Percentiles rank a stretch among this genome's conserved stretches.
phyloP scores from a whole-genome alignment of 257 asterid genomes.

The Vinca minor region DNA sequence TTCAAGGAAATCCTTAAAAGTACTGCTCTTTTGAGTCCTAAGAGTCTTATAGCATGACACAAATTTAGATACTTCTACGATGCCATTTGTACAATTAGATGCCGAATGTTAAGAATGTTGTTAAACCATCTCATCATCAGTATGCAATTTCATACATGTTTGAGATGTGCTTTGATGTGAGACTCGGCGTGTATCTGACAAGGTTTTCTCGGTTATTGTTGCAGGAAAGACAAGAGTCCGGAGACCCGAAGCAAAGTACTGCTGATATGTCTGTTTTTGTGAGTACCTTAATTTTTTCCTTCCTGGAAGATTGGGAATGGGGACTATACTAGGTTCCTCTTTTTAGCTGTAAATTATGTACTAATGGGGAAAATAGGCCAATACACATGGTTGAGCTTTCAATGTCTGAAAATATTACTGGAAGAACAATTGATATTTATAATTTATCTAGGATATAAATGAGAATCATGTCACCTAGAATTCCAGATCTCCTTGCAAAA shows the following conservation, averaged over 20 bases:
- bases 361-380: background rate
- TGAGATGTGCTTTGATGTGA: background rate
- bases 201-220: constrained; percentile 8
- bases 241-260: constrained; percentile 15
- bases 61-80: background rate
- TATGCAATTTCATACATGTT: background rate
- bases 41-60: background rate
- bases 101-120: background rate
- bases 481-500: background rate
- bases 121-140: background rate
- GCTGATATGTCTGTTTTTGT: constrained; percentile 22
- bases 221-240: constrained; percentile 19
- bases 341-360: background rate
- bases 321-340: background rate
- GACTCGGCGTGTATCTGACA: background rate
- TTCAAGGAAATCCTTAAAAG: background rate
- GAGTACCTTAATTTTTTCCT: background rate
- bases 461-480: background rate
- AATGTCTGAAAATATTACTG: background rate
- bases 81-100: background rate
- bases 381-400: background rate
- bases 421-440: background rate
- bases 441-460: background rate
- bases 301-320: background rate
- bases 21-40: background rate